Conservation (phyloP, 116 monocot genomes). For the Iris pallida region DNA sequence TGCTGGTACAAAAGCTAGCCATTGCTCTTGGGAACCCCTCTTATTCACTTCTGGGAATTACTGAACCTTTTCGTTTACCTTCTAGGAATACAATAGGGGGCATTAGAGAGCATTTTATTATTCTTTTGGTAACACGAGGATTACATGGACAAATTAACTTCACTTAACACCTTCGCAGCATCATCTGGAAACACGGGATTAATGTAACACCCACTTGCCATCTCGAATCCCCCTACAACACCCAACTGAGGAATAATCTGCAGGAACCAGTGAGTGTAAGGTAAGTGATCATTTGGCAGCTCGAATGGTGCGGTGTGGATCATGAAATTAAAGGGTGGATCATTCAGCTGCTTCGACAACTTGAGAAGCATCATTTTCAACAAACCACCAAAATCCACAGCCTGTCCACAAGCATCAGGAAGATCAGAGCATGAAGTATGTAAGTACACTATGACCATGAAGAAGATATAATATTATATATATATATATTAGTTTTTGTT, state of each 20-base stretch:
- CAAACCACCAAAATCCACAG: conserved; percentile 63
- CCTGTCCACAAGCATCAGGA: conserved; percentile 32
- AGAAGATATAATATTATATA: no score
- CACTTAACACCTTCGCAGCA: conserved; percentile 71
- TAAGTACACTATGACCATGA: no score
- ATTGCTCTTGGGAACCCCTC: neutral
- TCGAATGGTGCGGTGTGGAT: conserved; percentile 51
- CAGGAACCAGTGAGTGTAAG: conserved; percentile 83
- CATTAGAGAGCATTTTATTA: neutral
- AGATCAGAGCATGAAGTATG: no score
- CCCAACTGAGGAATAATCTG: conserved; percentile 84
- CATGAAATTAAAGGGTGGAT: conserved; percentile 54
- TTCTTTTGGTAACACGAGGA: neutral
- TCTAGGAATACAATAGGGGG: neutral
- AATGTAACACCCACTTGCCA: conserved; percentile 85
- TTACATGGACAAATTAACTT: conserved; percentile 27
- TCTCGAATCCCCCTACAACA: conserved; percentile 71
- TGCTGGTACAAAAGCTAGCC: no score
- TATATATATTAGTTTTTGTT: no score
- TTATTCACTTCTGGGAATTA: neutral
- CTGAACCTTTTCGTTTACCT: neutral
- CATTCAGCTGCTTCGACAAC: conserved; percentile 67
- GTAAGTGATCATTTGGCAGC: conserved; percentile 22
- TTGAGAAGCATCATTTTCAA: conserved; percentile 67
- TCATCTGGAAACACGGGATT: conserved; percentile 94